Conservation (phyloP, 2,329 filamentous ascomycete species). For the Xylariales sp. region DNA sequence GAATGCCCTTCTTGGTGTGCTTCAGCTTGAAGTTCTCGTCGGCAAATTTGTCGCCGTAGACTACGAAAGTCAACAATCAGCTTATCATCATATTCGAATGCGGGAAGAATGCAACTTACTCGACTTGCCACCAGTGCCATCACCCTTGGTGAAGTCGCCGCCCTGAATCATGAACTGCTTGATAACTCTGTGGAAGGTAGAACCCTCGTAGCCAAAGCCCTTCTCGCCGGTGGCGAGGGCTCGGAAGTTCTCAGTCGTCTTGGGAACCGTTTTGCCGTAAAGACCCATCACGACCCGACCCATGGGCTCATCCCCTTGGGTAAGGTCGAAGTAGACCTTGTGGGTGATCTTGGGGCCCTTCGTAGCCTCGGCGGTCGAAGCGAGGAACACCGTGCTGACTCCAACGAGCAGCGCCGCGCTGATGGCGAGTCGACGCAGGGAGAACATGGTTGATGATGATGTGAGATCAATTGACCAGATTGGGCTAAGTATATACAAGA, state of each 20-base stretch:
- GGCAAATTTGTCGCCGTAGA: conserved; percentile 78
- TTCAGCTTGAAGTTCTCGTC: conserved; percentile 96
- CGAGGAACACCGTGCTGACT: conserved; percentile 69
- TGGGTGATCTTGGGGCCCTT: conserved; percentile 94
- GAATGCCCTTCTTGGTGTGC: conserved; percentile 77
- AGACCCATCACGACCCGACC: conserved; percentile 77
- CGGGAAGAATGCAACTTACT: no score
- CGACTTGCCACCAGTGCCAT: conserved; percentile 81
- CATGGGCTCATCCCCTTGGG: conserved; percentile 67
- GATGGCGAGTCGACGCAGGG: conserved; percentile 64
- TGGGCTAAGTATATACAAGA: conserved; percentile 5
- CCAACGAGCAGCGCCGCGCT: conserved; percentile 73
- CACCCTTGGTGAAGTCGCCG: conserved; percentile 79
- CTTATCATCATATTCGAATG: no score
- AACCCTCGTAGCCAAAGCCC: conserved; percentile 78
- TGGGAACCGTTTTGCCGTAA: conserved; percentile 82
- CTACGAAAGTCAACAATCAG: no score
- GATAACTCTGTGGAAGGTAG: conserved; percentile 85
- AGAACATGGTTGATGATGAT: conserved; percentile 60
- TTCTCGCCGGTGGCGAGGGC: conserved; percentile 81
- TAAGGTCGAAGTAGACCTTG: conserved; percentile 89
- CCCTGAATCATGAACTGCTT: conserved; percentile 90
- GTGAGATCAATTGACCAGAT: conserved; percentile 10
- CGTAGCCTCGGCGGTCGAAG: conserved; percentile 66
- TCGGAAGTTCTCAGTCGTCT: conserved; percentile 70